These are phyloP conservation scores for Lentinula boryana DNA, from an alignment of 768 basidiomycete species.

Conservation along the genomic window DNA sequence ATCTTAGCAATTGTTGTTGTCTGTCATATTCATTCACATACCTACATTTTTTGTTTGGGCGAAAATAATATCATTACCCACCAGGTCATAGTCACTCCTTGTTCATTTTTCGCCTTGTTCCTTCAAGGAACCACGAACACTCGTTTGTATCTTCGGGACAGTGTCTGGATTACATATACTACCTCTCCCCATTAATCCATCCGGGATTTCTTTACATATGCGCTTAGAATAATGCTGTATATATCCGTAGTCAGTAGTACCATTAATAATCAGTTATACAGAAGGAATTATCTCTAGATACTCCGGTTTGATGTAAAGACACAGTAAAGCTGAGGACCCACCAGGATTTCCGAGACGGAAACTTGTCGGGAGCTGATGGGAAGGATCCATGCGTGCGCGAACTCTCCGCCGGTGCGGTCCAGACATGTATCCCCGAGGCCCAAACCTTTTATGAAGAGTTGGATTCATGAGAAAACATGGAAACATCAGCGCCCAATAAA, in stretches of 20 bases:
- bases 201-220: not conserved
- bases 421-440: not conserved
- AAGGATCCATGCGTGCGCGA: not conserved
- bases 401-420: not conserved
- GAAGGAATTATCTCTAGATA: not conserved
- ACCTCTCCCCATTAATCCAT: not conserved
- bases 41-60: not conserved
- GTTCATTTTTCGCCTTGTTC: not conserved
- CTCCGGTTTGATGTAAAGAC: not conserved
- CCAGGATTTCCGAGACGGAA: not conserved
- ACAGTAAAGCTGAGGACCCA: not conserved
- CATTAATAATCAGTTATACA: not conserved
- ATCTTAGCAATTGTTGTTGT: not conserved
- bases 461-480: too few relatives aligned
- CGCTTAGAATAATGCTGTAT: not conserved
- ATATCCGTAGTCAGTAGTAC: not conserved
- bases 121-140: not conserved
- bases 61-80: not conserved
- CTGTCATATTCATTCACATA: not conserved
- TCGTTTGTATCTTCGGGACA: not conserved
- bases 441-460: not conserved
- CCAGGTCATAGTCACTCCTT: not conserved
- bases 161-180: not conserved
- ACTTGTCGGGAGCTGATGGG: not conserved
- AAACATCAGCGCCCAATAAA: too few relatives aligned